These are phyloP conservation scores for Bromus sterilis DNA, from an alignment of 176 grass and related monocot genomes.

Conservation along the genomic window DNA sequence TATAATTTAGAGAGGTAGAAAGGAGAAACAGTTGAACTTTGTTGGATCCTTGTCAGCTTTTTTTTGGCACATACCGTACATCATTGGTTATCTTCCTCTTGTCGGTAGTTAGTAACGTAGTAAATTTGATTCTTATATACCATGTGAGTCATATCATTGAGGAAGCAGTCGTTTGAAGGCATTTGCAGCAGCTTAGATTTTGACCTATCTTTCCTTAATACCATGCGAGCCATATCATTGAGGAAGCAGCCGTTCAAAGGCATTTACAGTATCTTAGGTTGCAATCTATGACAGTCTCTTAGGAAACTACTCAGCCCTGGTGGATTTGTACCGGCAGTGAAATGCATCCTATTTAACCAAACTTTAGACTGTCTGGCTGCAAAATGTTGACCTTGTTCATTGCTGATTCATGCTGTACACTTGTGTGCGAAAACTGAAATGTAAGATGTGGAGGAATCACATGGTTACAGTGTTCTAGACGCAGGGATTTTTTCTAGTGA, in stretches of 20 bases:
- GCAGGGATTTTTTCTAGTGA: background rate
- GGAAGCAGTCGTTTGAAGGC: background rate
- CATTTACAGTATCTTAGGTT: background rate
- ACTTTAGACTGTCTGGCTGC: background rate
- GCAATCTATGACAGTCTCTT: background rate
- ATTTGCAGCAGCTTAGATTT: background rate
- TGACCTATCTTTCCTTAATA: background rate
- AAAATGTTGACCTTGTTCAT: background rate
- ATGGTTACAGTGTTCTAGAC: background rate
- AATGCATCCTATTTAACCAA: background rate
- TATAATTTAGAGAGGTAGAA: background rate
- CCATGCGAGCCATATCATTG: background rate
- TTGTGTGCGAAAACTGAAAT: background rate
- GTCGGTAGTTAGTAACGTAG: background rate
- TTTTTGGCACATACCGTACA: background rate
- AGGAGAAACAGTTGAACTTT: background rate
- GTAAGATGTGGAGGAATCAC: background rate
- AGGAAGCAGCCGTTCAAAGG: background rate
- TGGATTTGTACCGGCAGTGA: background rate
- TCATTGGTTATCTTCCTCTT: background rate
- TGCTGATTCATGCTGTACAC: background rate
- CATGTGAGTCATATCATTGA: background rate
- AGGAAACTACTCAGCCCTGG: background rate
- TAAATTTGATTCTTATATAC: background rate
- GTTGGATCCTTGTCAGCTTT: background rate